phyloP scores from a whole-genome alignment of 257 asterid genomes.

The Salvia hispanica region DNA sequence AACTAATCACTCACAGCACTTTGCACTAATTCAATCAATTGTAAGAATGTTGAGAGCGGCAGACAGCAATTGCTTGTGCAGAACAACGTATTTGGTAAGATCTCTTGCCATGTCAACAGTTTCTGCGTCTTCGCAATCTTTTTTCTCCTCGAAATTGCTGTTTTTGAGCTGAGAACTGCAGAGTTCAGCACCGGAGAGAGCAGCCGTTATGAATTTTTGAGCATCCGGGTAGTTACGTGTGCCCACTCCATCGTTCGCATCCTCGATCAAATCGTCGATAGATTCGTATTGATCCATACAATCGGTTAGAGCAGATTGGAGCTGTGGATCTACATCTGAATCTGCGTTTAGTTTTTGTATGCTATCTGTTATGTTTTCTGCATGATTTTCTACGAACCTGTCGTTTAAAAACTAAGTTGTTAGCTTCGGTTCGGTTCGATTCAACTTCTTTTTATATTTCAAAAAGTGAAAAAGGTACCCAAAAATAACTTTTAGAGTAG shows the following conservation, averaged over 20 bases:
- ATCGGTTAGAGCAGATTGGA: slow-evolving; percentile 48
- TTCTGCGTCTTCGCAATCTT: slow-evolving; percentile 5
- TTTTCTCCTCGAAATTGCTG: slow-evolving; percentile 30
- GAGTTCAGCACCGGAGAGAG: slow-evolving; percentile 28
- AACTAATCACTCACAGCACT: no score
- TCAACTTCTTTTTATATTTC: no score
- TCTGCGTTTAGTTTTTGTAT: slow-evolving; percentile 8
- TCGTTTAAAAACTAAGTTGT: no score
- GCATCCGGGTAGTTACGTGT: slow-evolving; percentile 36
- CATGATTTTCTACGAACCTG: slow-evolving; percentile 40
- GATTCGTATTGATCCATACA: slow-evolving; percentile 56
- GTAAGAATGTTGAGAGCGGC: slow-evolving; percentile 28
- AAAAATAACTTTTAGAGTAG: no score
- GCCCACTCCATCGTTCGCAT: slow-evolving; percentile 35
- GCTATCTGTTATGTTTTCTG: slow-evolving; percentile 34
- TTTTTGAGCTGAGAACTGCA: slow-evolving; percentile 38
- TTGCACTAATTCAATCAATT: no score
- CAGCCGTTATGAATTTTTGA: slow-evolving; percentile 39
- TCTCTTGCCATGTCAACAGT: slow-evolving; percentile 21
- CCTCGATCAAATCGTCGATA: slow-evolving; percentile 60
- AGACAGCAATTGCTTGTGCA: slow-evolving; percentile 31
- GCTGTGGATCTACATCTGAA: slow-evolving; percentile 35
- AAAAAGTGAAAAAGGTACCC: no score
- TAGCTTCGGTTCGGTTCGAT: no score
- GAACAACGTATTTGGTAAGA: slow-evolving; percentile 24